Conservation (phyloP, 2,329 filamentous ascomycete species). For the Cercospora nicotianae region DNA sequence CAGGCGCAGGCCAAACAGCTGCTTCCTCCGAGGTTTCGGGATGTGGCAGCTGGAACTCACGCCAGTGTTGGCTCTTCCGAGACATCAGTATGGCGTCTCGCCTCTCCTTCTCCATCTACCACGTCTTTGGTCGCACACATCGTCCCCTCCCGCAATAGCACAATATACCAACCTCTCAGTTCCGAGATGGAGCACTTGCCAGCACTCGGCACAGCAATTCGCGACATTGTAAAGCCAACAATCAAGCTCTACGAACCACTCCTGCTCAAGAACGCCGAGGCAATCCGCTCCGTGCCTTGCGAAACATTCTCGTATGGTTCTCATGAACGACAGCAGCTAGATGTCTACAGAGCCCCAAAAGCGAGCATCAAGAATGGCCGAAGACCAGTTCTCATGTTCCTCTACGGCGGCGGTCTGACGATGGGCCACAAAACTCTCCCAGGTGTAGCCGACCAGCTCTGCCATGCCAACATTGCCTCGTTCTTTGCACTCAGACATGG, state of each 20-base stretch:
- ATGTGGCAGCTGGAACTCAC: background rate
- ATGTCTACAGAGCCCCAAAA: constrained; percentile 40
- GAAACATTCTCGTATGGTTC: constrained; percentile 41
- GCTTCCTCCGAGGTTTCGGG: background rate
- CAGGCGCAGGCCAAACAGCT: background rate
- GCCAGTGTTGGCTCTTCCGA: background rate
- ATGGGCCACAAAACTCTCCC: constrained; percentile 37
- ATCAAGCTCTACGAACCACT: constrained; percentile 29
- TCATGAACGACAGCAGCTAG: constrained; percentile 42
- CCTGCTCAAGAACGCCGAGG: constrained; percentile 27
- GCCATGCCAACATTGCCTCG: constrained; percentile 43
- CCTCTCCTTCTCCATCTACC: background rate
- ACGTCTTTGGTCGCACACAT: background rate
- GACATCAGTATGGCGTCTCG: background rate
- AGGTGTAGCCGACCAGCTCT: constrained; percentile 31
- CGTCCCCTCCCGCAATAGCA: background rate
- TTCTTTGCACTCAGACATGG: constrained; percentile 43
- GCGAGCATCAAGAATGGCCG: constrained; percentile 26
- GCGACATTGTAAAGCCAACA: constrained; percentile 29
- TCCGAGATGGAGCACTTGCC: constrained; percentile 25
- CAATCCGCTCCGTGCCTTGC: constrained; percentile 26
- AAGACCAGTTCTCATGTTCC: constrained; percentile 32
- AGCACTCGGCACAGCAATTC: constrained; percentile 29
- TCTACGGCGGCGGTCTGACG: constrained; percentile 41
- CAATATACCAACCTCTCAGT: background rate